These are phyloP conservation scores for Vitis labrusca DNA, from an alignment of 164 flowering plant species.

Conservation along the genomic window DNA sequence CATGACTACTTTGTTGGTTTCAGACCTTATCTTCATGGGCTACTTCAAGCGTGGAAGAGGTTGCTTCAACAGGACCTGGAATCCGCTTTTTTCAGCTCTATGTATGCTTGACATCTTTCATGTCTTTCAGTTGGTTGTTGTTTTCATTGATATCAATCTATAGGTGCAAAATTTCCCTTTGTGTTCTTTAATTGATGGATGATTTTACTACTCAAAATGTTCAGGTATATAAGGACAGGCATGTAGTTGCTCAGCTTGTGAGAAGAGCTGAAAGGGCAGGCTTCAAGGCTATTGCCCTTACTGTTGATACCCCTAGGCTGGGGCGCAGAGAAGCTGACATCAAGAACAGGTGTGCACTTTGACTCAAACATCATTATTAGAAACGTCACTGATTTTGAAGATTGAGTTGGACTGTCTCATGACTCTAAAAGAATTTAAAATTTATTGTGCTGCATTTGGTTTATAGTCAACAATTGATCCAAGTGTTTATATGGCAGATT, in stretches of 20 bases:
- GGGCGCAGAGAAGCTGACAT: slow-evolving; percentile 70
- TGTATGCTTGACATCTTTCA: slow-evolving; percentile 29
- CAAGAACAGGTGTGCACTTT: slow-evolving; percentile 44
- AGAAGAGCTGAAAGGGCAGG: slow-evolving; percentile 69
- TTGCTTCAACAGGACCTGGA: slow-evolving; percentile 69
- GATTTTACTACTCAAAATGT: background rate
- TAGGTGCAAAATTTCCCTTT: background rate
- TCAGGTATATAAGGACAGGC: slow-evolving; percentile 52
- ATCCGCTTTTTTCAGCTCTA: slow-evolving; percentile 73
- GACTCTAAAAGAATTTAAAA: background rate
- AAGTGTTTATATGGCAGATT: slow-evolving; percentile 31
- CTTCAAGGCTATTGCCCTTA: slow-evolving; percentile 70
- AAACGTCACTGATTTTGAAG: background rate
- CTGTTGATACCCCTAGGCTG: slow-evolving; percentile 64
- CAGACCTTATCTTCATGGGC: slow-evolving; percentile 63
- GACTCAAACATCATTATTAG: background rate
- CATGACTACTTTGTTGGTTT: background rate
- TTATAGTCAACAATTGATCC: background rate
- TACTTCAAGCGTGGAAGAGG: slow-evolving; percentile 67
- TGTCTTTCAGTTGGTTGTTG: background rate
- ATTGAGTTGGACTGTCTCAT: background rate
- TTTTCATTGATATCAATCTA: background rate
- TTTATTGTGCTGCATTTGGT: too few species aligned
- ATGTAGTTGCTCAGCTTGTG: slow-evolving; percentile 52
- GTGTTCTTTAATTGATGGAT: background rate